phyloP scores from a whole-genome alignment of 495 filamentous ascomycete species.

The Penicillium pulvis region DNA sequence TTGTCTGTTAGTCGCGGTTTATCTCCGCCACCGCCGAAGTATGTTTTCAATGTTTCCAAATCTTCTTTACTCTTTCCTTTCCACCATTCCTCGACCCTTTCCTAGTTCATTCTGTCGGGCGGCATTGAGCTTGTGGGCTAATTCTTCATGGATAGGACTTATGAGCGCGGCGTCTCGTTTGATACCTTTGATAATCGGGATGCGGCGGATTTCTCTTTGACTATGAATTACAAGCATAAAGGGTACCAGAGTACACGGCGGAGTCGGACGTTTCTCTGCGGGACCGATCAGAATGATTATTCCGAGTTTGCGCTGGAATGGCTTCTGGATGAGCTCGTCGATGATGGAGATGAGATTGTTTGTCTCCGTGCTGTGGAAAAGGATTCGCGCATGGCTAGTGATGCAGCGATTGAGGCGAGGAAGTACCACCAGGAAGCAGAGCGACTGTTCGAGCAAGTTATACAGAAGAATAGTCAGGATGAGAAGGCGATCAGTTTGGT shows the following conservation, averaged over 20 bases:
- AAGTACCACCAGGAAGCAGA: conserved; percentile 80
- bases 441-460: conserved; percentile 73
- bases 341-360: conserved; percentile 95
- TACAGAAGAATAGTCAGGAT: conserved; percentile 74
- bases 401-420: conserved; percentile 66
- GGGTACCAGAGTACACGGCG: conserved; percentile 83
- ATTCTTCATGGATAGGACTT: conserved; percentile 37
- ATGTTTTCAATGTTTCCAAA: conserved; percentile 11
- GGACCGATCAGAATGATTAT: conserved; percentile 92
- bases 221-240: conserved; percentile 83
- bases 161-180: conserved; percentile 73
- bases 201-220: conserved; percentile 76
- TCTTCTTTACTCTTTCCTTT: not conserved
- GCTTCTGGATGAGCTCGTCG: conserved; percentile 91
- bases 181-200: conserved; percentile 91
- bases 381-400: conserved; percentile 71
- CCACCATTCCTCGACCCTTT: not conserved
- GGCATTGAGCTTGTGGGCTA: conserved; percentile 3
- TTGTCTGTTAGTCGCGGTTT: conserved; percentile 24
- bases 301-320: conserved; percentile 94
- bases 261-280: conserved; percentile 90
- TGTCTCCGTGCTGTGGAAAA: conserved; percentile 91
- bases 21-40: conserved; percentile 47
- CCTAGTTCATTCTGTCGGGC: too few species aligned
- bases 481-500: conserved; percentile 86